Base-by-base conservation (phyloP, 192 early-diverging fungal species). In the Endogone sp. region DNA sequence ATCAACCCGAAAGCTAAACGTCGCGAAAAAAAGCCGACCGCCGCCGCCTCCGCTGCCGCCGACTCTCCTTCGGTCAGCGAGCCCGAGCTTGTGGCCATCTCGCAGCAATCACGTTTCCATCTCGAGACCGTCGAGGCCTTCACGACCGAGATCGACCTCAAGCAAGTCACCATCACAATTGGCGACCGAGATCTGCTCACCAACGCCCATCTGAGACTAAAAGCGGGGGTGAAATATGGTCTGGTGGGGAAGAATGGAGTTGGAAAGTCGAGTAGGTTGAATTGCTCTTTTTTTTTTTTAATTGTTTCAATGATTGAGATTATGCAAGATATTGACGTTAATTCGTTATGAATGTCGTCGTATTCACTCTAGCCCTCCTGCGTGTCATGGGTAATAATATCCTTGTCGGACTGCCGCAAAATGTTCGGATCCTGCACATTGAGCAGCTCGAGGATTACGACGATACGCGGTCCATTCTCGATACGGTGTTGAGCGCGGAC, bases 81-180 rank as follows among this genome's bases (percentile, higher is more conserved):
- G 11, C 81, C 87, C 0, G 63, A 74, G n/a, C 79, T 91, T 11
- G 81, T 86, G 59, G 91, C 90, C 2, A 88, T 79, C 56, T 90
- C 91, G 2, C 91, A 93, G 70, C 89, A 91, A 68, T 92, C 91
- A 59, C 88, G 95, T 26, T 96, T 95, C 79, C 90, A 96, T 71
- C 78, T 73, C 9, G 93, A 94, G 71, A 94, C 95, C 0, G 60
- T 94, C 1, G 86, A 89, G 23, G 91, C 93, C 3, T 70, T 90
- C 3, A 88, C 88, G 30, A 93, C 90, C 76, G 93, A 96, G 54
- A 83, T 94, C 6, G 90, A 93, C 74, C 82, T 93, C 13, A 88
- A 86, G 67, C 82, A 79, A 3, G 92, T 97, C 59, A 91, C 92
- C 72, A 81, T 97, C 28, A 82, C 81, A 9, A 79, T 97, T 55